Conservation (phyloP, 2,329 filamentous ascomycete genomes). For the Exophiala spinifera region DNA sequence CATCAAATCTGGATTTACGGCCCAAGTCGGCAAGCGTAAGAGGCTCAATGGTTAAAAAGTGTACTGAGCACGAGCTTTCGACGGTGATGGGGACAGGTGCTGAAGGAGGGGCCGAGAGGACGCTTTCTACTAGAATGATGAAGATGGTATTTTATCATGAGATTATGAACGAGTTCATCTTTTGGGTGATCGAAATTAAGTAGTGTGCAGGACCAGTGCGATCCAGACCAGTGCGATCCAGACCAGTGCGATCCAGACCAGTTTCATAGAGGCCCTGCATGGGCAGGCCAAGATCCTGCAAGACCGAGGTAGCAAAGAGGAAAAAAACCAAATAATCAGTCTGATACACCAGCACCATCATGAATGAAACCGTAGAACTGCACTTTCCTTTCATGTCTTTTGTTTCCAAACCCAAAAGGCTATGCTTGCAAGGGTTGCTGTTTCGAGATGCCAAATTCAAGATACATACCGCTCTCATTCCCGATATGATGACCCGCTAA, state of each 20-base stretch:
- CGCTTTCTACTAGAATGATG: too few relatives aligned
- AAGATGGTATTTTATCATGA: neutral
- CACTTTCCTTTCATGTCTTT: too few relatives aligned
- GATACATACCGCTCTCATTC: conserved; percentile 5
- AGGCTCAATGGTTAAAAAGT: conserved; percentile 73
- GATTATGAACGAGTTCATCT: neutral
- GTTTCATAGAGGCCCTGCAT: too few relatives aligned
- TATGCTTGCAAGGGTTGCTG: neutral
- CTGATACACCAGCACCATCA: too few relatives aligned
- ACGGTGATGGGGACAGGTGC: neutral
- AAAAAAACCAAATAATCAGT: too few relatives aligned
- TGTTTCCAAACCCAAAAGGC: neutral
- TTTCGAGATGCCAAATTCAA: neutral
- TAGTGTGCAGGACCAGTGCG: neutral
- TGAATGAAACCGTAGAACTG: too few relatives aligned
- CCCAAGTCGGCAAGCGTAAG: conserved; percentile 97
- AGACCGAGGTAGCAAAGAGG: too few relatives aligned
- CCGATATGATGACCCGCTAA: conserved; percentile 13
- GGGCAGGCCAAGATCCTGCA: too few relatives aligned
- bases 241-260: too few relatives aligned
- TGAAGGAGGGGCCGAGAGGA: too few relatives aligned
- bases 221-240: too few relatives aligned
- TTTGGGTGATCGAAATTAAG: neutral
- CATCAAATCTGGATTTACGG: conserved; percentile 99
- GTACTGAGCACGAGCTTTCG: neutral